These are phyloP conservation scores for Psilocybe tampanensis DNA, from an alignment of 768 basidiomycete genomes.

Conservation along the genomic window DNA sequence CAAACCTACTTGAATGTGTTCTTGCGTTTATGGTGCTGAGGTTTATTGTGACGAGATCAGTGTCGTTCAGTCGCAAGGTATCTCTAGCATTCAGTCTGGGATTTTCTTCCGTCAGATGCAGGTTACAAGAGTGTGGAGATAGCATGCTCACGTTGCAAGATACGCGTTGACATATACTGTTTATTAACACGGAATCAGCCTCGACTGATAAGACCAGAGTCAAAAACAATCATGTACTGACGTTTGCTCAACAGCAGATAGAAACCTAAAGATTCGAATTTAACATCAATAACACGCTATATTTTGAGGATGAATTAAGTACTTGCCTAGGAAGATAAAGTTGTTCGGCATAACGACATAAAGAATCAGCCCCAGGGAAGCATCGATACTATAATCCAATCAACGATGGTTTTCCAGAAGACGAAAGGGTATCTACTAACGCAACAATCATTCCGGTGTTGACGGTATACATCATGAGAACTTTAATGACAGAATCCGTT, in stretches of 20 bases:
- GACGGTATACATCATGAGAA: conserved; percentile 52
- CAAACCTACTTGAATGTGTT: conserved; percentile 11
- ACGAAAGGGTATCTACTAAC: conserved; percentile 29
- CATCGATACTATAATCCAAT: conserved; percentile 41
- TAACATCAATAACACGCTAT: not conserved
- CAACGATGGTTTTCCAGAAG: too few species aligned
- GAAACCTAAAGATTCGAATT: conserved; percentile 32
- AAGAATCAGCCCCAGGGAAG: conserved; percentile 44
- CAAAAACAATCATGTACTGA: conserved; percentile 26
- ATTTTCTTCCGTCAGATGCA: not conserved
- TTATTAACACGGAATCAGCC: not conserved
- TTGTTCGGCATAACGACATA: conserved; percentile 57
- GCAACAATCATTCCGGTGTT: conserved; percentile 53
- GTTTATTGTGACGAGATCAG: conserved; percentile 43
- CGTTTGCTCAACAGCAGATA: conserved; percentile 57
- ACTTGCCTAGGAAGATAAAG: conserved; percentile 51
- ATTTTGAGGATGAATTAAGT: not conserved
- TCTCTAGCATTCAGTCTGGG: conserved; percentile 49
- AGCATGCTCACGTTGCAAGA: conserved; percentile 40
- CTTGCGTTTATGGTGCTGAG: conserved; percentile 36
- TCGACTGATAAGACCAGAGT: too few species aligned
- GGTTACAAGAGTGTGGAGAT: not conserved
- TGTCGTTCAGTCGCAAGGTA: conserved; percentile 30
- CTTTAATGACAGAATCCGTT: conserved; percentile 50
- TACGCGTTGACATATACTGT: conserved; percentile 61